phyloP scores from a whole-genome alignment of 805 yeast genomes.

The Pichia phayaonensis region DNA sequence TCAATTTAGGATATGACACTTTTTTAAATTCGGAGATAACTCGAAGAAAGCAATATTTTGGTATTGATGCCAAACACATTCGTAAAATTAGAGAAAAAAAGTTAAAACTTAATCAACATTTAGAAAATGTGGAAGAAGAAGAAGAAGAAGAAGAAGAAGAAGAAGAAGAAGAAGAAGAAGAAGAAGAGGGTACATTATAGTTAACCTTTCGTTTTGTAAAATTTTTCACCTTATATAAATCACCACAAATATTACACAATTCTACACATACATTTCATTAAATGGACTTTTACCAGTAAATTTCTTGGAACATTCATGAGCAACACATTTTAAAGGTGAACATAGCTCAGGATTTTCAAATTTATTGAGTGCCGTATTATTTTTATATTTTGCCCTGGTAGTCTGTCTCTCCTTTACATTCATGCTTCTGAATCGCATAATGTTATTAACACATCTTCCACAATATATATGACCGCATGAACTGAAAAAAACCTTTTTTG shows the following conservation, averaged over 20 bases:
- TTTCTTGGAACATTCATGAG: constrained; percentile 36
- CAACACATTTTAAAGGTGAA: constrained; percentile 57
- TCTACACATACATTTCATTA: constrained; percentile 39
- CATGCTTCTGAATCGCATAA: constrained; percentile 29
- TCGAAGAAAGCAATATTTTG: not conserved
- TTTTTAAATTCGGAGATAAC: not conserved
- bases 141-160: not conserved
- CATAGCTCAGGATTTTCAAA: constrained; percentile 35
- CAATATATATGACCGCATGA: constrained; percentile 82
- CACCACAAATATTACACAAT: not conserved
- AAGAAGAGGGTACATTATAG: not conserved
- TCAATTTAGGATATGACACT: not conserved
- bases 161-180: too few relatives aligned
- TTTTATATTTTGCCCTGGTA: constrained; percentile 17
- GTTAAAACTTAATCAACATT: not conserved
- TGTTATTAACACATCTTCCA: constrained; percentile 72
- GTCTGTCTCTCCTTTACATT: constrained; percentile 6
- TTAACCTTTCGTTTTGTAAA: not conserved
- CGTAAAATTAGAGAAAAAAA: not conserved
- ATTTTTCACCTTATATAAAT: not conserved
- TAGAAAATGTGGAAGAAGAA: not conserved
- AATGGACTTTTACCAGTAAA: constrained; percentile 44
- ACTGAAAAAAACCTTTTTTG: constrained; percentile 58
- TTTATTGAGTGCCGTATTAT: constrained; percentile 19
- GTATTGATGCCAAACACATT: not conserved